These are phyloP conservation scores for Penicillium argentinense DNA, from an alignment of 495 filamentous ascomycete genomes.

Conservation along the genomic window DNA sequence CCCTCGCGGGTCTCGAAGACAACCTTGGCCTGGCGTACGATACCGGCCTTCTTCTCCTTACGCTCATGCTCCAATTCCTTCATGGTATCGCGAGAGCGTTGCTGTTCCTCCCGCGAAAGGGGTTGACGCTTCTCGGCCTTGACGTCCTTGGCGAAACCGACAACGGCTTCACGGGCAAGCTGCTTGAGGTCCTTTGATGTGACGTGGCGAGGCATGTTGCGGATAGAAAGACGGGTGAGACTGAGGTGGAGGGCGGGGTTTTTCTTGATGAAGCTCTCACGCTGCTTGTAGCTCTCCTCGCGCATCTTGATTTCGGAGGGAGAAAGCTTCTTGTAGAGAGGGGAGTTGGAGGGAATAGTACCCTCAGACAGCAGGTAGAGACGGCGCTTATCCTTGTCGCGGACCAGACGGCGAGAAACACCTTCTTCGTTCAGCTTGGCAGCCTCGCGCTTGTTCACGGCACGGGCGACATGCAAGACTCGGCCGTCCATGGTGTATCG, in stretches of 20 bases:
- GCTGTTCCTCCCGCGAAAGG: constrained; percentile 82
- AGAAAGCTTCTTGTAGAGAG: constrained; percentile 71
- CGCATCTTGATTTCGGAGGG: constrained; percentile 83
- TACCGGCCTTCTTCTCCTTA: constrained; percentile 81
- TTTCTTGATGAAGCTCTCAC: constrained; percentile 82
- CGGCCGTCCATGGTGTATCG: constrained; percentile 88
- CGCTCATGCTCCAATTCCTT: constrained; percentile 71
- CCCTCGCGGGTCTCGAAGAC: constrained; percentile 86
- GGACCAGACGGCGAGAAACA: constrained; percentile 59
- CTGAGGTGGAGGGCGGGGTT: constrained; percentile 89
- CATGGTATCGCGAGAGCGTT: constrained; percentile 77
- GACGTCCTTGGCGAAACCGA: constrained; percentile 90
- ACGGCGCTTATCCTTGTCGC: constrained; percentile 86
- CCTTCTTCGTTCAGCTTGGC: constrained; percentile 69
- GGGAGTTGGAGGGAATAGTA: constrained; percentile 66
- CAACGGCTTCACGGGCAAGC: constrained; percentile 83
- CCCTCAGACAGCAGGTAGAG: constrained; percentile 90
- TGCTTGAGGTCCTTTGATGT: constrained; percentile 88
- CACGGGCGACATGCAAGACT: constrained; percentile 77
- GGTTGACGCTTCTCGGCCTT: constrained; percentile 68
- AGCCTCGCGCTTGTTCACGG: constrained; percentile 80
- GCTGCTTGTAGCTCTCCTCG: constrained; percentile 83
- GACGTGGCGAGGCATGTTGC: constrained; percentile 84
- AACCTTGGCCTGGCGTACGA: constrained; percentile 94
- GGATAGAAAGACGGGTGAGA: constrained; percentile 88